Base-by-base conservation (phyloP, 73 alveolate genomes). In the Stentor coeruleus region DNA sequence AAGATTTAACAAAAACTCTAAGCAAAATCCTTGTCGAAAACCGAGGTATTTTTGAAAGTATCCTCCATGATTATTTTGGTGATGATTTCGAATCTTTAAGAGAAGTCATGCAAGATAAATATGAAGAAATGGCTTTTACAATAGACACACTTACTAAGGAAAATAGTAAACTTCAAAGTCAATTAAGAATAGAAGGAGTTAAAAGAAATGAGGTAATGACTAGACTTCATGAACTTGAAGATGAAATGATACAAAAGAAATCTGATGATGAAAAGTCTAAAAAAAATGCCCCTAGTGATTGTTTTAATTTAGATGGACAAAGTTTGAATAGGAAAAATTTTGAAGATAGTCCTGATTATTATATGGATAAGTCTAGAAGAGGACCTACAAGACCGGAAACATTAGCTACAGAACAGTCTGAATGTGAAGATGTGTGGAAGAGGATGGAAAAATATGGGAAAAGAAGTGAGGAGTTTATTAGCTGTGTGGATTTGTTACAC, bases 21-120 rank as follows among this genome's bases (percentile, higher is more conserved):
- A 66, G 79, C 79, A 66, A 40, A 31, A 28, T 66, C 33, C 33
- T 31, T 20, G 39, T 66, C n/a, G 37, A 66, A 66, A 66, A 49
- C 20, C 66, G 20, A 11, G 66, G 20, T 11, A 20, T 49, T 66
- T 66, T 20, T 66, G 42, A 20, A 66, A 33, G 79, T 14, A 20
- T 66, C 0, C n/a, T 66, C 0, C 49, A 66, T 2, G 37, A 66
- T 2, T 66, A 66, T 33, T 20, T 66, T 0, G 79, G 37, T 1
- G 33, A 66, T 1, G 11, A 33, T 33, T 20, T 28, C 11, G 79
- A 66, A 66, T 28, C 37, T 31, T 20, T 66, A 20, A 66, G 37
- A 66, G n/a, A 20, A 2, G 39, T 66, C 42, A 20, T 20, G n/a
- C 79, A 66, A 33, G 79, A 66, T 15, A 66, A 66, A 66, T 2